A percentile compares a stretch with the other conserved stretches of the same genome.
These are phyloP conservation scores for Austropuccinia psidii DNA, from an alignment of 1,284 basidiomycete species.

Conservation along the genomic window DNA sequence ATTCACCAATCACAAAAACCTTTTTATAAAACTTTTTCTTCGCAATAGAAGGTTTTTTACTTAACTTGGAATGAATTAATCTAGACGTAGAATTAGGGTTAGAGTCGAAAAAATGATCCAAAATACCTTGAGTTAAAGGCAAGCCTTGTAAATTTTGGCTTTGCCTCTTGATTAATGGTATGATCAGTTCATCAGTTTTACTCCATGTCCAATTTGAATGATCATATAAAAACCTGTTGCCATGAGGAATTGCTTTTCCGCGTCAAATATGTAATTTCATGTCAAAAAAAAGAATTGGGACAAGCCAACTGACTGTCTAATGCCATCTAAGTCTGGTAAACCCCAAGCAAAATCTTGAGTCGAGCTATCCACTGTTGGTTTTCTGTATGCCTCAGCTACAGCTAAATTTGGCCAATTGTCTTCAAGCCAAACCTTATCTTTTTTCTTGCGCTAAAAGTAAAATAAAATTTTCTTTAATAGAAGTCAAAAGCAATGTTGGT, in stretches of 20 bases:
- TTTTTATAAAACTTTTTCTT: too few species aligned
- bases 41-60: too few species aligned
- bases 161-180: constrained; percentile 74
- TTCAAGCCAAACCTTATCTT: constrained; percentile 59
- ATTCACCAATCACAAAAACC: too few species aligned
- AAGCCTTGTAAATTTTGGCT: constrained; percentile 39
- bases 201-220: constrained; percentile 76
- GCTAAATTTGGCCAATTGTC: constrained; percentile 80
- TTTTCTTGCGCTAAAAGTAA: constrained; percentile 26
- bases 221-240: constrained; percentile 65
- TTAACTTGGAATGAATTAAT: too few species aligned
- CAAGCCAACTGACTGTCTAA: constrained; percentile 53
- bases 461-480: neutral
- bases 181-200: constrained; percentile 84
- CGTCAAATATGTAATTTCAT: neutral
- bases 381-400: constrained; percentile 87
- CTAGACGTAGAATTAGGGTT: too few species aligned
- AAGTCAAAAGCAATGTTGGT: neutral
- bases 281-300: neutral
- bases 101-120: constrained; percentile 34
- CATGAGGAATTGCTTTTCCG: too few species aligned
- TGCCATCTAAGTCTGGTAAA: constrained; percentile 81
- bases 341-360: constrained; percentile 97
- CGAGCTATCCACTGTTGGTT: constrained; percentile 80
- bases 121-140: constrained; percentile 15